Evolutionary conservation across 305 asterid genomes (phyloP), one percentile per base, ranked within the genome.

Genomic region (Solanum hybrid): DNA sequence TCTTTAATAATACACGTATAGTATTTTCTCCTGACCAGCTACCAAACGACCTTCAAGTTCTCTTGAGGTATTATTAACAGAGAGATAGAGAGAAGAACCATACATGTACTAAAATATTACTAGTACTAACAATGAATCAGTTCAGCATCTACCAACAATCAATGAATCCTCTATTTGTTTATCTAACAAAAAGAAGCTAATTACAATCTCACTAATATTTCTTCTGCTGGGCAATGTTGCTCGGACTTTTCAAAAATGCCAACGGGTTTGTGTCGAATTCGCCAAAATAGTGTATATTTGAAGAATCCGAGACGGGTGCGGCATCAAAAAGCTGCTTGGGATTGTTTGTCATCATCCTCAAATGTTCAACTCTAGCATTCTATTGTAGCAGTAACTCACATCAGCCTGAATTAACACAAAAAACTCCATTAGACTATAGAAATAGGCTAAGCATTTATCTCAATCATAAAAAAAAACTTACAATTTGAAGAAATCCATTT

Each of bases 321-420:
- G 18, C 57, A 42, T 42, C 18, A 40, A 12, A 11, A 42, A 42
- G 13, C 42, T 39, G 39, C 39, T 35, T 36, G 6, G 57, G 57
- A 12, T 42, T 42, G 57, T 12, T 46, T 46, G 64, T 46, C 64
- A 46, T 46, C 64, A 46, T 14, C 71, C 71, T 61, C 71, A 61
- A 61, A 0, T 42, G 40, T 83, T 42, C 87, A 83, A 18, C 37
- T 9, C 18, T 18, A 28, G 39, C 88, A 96, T 34, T 86, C 75
- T 89, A 40, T 88, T 29, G 82, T 94, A 96, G 91, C 98, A 94
- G 26, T 92, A 88, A 89, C 94, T 79, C 46, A 94, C 88, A 24
- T 93, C 92, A 69, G 93, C 98, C 99, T 95, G 96, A 87, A 91
- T 79, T 40, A 22, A 2, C 28, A 89, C 26, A 61, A 3, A 46